Evolutionary conservation across 2,329 filamentous ascomycete species (phyloP).

Genomic region (Ophiognomonia clavigignenti-juglandacearum): DNA sequence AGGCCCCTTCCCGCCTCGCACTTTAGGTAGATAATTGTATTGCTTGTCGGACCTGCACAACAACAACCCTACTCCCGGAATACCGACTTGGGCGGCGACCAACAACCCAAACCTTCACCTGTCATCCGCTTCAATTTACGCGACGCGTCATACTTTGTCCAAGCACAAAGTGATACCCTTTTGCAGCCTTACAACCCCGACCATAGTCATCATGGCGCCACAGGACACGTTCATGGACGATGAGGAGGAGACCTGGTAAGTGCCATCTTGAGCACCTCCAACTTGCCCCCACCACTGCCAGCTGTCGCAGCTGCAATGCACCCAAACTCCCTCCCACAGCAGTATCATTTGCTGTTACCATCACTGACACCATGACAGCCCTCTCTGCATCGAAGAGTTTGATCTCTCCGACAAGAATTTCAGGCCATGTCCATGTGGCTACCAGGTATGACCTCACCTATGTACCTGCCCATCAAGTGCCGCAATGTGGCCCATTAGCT

Average conservation of each 20-base stretch:
- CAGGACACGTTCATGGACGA: constrained; percentile 69
- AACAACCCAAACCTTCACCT: background rate
- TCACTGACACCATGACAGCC: constrained; percentile 50
- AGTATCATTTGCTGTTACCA: constrained; percentile 22
- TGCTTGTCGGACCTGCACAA: background rate
- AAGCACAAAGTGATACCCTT: constrained; percentile 11
- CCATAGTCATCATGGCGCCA: constrained; percentile 51
- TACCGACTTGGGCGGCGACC: too few species aligned
- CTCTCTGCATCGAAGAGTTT: constrained; percentile 97
- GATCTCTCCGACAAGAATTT: constrained; percentile 98
- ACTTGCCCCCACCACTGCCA: constrained; percentile 14
- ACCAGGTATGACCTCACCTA: constrained; percentile 65
- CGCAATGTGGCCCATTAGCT: constrained; percentile 13
- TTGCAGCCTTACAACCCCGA: constrained; percentile 11
- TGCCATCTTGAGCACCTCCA: constrained; percentile 17
- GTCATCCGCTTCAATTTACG: background rate
- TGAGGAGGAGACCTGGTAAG: constrained; percentile 65
- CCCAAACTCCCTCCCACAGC: constrained; percentile 15
- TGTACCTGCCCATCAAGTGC: constrained; percentile 6
- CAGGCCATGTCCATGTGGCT: constrained; percentile 92
- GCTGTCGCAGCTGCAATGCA: constrained; percentile 1
- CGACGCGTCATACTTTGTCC: background rate
- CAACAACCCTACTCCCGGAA: background rate
- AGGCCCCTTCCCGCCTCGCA: too few species aligned
- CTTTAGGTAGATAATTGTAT: too few species aligned